Base-by-base conservation (phyloP, 2,329 filamentous ascomycete genomes). In the Metarhizium anisopliae region DNA sequence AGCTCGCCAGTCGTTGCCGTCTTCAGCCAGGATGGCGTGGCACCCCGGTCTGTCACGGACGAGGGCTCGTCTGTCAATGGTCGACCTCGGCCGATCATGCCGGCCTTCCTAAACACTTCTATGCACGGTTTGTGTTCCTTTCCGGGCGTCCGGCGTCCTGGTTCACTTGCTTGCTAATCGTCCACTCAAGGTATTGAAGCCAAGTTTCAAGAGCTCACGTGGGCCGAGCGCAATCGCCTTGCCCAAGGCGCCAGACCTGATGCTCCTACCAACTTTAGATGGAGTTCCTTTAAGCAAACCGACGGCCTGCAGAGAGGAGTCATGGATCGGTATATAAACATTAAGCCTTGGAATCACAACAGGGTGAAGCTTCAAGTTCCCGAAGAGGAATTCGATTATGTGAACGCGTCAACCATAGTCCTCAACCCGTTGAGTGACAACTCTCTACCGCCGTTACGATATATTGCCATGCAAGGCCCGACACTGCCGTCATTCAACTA, bases 401-500 rank as follows among this genome's bases (percentile, higher is more conserved):
- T 93, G 71, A 94, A 94, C 67, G 89, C 89, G 43, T 92, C 88
- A 11, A 83, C 86, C 20, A 86, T 92, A 56, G 68, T 73, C 25
- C 72, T 90, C 13, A 61, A 74, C 52, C 75, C 79, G 1, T 68
- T 71, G 2, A 66, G 73, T 13, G 68, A 72, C 54, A 66, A 68
- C 0, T 60, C 63, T 3, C 66, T 68, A 8, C 72, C 74, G 1
- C 69, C 75, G 2, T 72, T 80, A 51, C 73, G 80, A 55, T 97
- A 95, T 70, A 96, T 99, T 63, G 94, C 92, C 53, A 96, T 95
- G 69, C 90, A 95, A 73, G 94, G 94, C 0, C 94, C 94, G 6
- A 96, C 92, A 65, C 71, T 78, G 58, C 81, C 83, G 30, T 89
- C 88, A 16, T 79, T 87, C 55, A 83, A 85, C 61, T 90, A 95